Conservation (phyloP, 768 basidiomycete genomes). For the Kwoniella europaea region DNA sequence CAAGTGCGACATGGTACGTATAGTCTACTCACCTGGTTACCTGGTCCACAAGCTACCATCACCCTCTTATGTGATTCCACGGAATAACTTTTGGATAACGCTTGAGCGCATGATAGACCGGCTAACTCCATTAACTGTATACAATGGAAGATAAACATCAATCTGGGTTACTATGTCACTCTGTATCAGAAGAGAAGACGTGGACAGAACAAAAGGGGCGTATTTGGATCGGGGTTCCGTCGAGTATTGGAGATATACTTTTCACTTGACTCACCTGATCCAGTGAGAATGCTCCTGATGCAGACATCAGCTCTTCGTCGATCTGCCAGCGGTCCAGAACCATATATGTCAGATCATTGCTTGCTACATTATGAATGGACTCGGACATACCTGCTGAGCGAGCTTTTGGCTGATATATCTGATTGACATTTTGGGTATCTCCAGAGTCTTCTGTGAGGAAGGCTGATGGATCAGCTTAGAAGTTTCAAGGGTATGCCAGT, state of each 20-base stretch:
- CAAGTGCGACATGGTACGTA: too few species aligned
- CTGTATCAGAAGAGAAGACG: too few species aligned
- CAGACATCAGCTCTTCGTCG: conserved; percentile 90
- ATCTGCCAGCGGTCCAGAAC: conserved; percentile 64
- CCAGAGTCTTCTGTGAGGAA: too few species aligned
- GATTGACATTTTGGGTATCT: conserved; percentile 43
- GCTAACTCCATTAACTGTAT: conserved; percentile 97
- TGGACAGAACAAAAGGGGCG: neutral
- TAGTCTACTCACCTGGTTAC: conserved; percentile 72
- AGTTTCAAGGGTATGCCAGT: too few species aligned
- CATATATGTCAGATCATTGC: too few species aligned
- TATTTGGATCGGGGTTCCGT: too few species aligned
- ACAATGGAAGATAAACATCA: too few species aligned
- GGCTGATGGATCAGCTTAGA: too few species aligned
- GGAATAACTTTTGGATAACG: conserved; percentile 76
- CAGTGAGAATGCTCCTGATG: conserved; percentile 84
- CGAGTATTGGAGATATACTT: too few species aligned
- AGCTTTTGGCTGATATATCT: conserved; percentile 53
- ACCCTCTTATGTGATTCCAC: conserved; percentile 73
- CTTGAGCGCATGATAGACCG: conserved; percentile 89
- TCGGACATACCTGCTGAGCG: conserved; percentile 48
- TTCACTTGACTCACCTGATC: conserved; percentile 88
- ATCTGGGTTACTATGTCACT: too few species aligned
- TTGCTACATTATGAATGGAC: too few species aligned
- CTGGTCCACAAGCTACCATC: conserved; percentile 95